These are phyloP conservation scores for Rosa hybrid DNA, from an alignment of 331 rosid genomes.

Conservation along the genomic window DNA sequence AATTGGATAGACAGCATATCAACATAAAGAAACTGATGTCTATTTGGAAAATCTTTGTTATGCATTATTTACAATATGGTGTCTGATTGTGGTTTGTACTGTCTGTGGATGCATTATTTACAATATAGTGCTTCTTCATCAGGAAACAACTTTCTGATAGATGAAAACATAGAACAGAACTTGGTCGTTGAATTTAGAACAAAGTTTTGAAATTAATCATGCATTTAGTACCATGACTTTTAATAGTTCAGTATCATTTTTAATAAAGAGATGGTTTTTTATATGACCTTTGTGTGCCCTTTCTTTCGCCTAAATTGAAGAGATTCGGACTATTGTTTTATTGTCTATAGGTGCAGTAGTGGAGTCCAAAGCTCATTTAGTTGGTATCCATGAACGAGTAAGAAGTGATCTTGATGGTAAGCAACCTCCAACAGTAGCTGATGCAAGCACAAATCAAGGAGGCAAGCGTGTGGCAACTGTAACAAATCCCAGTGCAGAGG, in stretches of 20 bases:
- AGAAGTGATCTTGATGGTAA: slow-evolving; percentile 78
- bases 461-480: slow-evolving; percentile 65
- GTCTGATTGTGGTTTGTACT: neutral
- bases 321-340: neutral
- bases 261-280: neutral
- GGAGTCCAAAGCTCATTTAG: slow-evolving; percentile 84
- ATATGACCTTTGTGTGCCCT: neutral
- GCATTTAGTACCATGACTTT: neutral
- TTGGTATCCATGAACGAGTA: slow-evolving; percentile 96
- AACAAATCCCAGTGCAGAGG: slow-evolving; percentile 92
- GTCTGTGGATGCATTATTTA: neutral
- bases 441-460: slow-evolving; percentile 42
- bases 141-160: neutral
- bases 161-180: neutral
- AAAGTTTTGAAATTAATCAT: neutral
- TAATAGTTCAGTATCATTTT: neutral
- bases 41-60: neutral
- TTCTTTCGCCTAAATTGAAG: neutral
- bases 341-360: slow-evolving; percentile 62
- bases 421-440: slow-evolving; percentile 53
- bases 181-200: neutral
- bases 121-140: neutral
- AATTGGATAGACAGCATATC: neutral
- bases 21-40: neutral
- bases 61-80: neutral